A percentile compares a stretch with the other conserved stretches of the same genome.
Conservation (phyloP, 257 asterid genomes). For the Haberlea rhodopensis region DNA sequence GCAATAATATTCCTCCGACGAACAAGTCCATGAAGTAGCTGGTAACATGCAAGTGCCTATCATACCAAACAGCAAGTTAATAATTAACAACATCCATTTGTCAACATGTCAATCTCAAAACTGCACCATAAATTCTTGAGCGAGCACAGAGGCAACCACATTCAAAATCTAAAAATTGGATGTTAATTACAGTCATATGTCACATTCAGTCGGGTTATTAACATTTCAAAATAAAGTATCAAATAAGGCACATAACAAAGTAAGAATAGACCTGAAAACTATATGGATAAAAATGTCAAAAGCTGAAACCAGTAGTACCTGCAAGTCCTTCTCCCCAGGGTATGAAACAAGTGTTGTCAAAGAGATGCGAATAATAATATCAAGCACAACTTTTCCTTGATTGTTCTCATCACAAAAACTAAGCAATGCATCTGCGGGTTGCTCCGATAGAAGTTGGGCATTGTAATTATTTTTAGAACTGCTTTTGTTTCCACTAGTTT, state of each 20-base stretch:
- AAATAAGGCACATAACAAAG: conserved; percentile 2
- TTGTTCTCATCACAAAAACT: conserved; percentile 66
- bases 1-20: conserved; percentile 61
- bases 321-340: conserved; percentile 95
- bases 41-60: conserved; percentile 81
- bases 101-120: conserved; percentile 15
- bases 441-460: conserved; percentile 30
- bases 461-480: conserved; percentile 27
- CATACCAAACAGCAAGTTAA: conserved; percentile 29
- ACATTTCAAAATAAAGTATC: conserved; percentile 1
- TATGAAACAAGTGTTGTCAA: conserved; percentile 67
- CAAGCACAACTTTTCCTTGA: conserved; percentile 81
- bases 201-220: conserved; percentile 13
- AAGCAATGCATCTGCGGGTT: conserved; percentile 45
- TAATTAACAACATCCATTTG: not conserved
- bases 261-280: conserved; percentile 13
- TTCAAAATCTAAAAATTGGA: not conserved
- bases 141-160: conserved; percentile 7
- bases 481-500: conserved; percentile 40
- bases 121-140: conserved; percentile 12
- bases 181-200: not conserved
- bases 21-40: conserved; percentile 93
- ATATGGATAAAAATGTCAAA: conserved; percentile 5
- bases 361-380: conserved; percentile 69
- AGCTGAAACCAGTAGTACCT: conserved; percentile 43